Base-by-base conservation (phyloP, 2,329 filamentous ascomycete genomes). In the Aspergillus aculeatus region DNA sequence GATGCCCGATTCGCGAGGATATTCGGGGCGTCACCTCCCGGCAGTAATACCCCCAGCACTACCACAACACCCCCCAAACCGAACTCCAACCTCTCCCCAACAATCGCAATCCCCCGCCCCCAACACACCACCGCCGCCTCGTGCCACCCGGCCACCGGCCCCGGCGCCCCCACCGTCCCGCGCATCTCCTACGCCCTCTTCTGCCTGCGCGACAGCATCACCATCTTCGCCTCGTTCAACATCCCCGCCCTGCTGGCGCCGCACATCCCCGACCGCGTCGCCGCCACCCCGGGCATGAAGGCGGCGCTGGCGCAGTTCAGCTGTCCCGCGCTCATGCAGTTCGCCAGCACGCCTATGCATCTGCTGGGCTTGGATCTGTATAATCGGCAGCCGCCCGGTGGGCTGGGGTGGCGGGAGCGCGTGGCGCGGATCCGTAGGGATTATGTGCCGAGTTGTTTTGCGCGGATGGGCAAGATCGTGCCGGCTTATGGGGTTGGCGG, bases 171-270 rank as follows among this genome's bases (percentile, higher is more conserved):
- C 4, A 71, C 68, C 54, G 89, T 96, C 0, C 87, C 90, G 0
- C 76, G 86, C 32, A 81, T 89, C 1, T 90, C 88, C 9, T 95
- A 92, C 76, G 80, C 83, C 0, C 85, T 96, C 59, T 97, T 96
- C 80, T 87, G 90, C 3, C 72, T 89, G 57, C 87, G 93, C 68
- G 93, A 97, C 78, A 91, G 89, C 76, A 79, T 96, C 62, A 96
- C 93, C 54, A 92, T 96, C 68, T 96, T 96, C 74, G 92, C 92
- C 4, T 91, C 87, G 12, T 98, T 97, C 83, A 97, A 97, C 73
- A 80, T 96, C 2, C 94, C 94, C 0, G 85, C 91, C 0, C 71
- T 95, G 2, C 81, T 97, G 10, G 91, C 90, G 0, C 91, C 92
- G 0, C 76, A 80, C 5, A 78, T 96, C 21, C 84, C 83, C 14